Percentiles rank a stretch among this genome's conserved stretches.
Conservation (phyloP, 495 filamentous ascomycete species). For the Hypoxylon rickii region DNA sequence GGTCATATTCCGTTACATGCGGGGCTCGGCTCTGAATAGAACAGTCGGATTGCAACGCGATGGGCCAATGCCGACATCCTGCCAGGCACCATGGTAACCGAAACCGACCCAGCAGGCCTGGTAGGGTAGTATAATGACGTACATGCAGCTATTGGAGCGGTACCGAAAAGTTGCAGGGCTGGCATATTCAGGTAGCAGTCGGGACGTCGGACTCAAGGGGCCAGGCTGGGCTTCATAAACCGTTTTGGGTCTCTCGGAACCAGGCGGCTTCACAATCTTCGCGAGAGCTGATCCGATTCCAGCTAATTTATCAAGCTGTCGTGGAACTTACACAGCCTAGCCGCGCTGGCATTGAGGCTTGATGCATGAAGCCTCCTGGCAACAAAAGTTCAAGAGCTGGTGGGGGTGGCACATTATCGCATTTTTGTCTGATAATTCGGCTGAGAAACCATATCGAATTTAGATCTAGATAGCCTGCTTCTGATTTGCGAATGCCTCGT, state of each 20-base stretch:
- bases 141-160: neutral
- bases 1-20: conserved; percentile 1
- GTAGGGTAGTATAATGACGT: neutral
- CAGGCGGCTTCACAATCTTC: neutral
- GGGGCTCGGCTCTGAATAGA: conserved; percentile 7
- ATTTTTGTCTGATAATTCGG: conserved; percentile 9
- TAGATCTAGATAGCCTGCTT: no score
- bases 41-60: conserved; percentile 4
- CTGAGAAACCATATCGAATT: conserved; percentile 1
- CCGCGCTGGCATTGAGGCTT: no score
- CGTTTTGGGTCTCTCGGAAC: neutral
- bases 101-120: neutral
- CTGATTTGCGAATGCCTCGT: no score
- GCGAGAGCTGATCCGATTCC: no score
- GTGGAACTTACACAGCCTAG: conserved; percentile 9
- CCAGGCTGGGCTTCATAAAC: neutral
- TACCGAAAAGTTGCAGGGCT: neutral
- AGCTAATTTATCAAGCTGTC: neutral
- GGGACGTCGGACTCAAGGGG: neutral
- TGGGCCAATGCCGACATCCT: conserved; percentile 2
- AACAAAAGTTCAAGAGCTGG: conserved; percentile 9
- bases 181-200: neutral
- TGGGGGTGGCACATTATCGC: conserved; percentile 18
- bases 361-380: neutral
- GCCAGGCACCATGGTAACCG: neutral